Percentiles rank a stretch among this genome's conserved stretches.
Evolutionary conservation across 73 alveolate species (phyloP).

Genomic region (Paramecium pentaurelia): DNA sequence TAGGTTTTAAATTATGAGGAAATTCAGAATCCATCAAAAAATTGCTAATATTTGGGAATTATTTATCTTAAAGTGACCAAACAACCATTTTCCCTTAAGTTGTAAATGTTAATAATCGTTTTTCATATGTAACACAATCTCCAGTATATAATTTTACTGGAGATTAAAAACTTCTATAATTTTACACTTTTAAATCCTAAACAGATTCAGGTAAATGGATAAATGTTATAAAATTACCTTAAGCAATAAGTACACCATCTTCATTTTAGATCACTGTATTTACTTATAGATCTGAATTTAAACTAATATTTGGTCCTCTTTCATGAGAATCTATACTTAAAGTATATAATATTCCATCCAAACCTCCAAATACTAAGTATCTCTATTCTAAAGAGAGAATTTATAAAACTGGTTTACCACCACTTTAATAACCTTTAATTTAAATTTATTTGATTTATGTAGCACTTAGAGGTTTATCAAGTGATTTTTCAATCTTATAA

Average conservation of each 20-base stretch:
- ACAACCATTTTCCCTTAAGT: not conserved
- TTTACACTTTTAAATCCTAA: not conserved
- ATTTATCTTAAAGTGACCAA: not conserved
- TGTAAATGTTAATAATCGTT: not conserved
- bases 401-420: not conserved
- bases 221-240: not conserved
- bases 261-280: not conserved
- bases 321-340: not conserved
- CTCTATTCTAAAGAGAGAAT: not conserved
- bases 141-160: not conserved
- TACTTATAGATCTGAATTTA: not conserved
- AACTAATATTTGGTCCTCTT: not conserved
- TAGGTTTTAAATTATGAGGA: not conserved
- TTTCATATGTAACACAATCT: not conserved
- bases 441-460: not conserved
- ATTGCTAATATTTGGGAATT: not conserved
- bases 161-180: not conserved
- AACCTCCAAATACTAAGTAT: slow-evolving; percentile 35
- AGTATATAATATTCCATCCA: slow-evolving; percentile 16
- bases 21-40: not conserved
- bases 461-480: not conserved
- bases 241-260: not conserved
- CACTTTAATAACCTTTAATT: not conserved
- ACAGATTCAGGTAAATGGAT: not conserved
- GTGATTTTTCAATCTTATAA: not conserved